Base-by-base conservation (phyloP, 164 flowering plant species). In the Piper longum region DNA sequence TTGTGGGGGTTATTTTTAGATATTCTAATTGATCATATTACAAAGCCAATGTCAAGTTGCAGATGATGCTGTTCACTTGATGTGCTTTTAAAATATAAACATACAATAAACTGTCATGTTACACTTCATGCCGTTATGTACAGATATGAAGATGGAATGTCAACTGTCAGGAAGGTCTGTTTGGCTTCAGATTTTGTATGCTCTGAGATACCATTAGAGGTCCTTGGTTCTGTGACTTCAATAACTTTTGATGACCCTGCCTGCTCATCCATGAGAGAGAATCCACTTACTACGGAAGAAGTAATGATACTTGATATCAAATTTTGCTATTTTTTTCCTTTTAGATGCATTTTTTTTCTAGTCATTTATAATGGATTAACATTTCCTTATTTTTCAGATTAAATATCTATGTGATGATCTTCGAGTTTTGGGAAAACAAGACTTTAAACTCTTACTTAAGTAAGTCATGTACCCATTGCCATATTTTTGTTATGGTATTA, bases 371-470 rank as follows among this genome's bases (percentile, higher is more conserved):
- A 8, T 11, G 43, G 64, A 12, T 26, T 67, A 17, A n/a, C 7
- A 36, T 70, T 5, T 5, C 13, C 61, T 5, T 14, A 59, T 18
- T 69, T 61, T 41, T 62, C 75, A 93, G 99, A 79, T 93, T 41
- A 88, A 81, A 75, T 57, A 68, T 59, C 85, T 88, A 7, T 90
- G 99, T 70, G 92, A 87, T 54, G 99, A 93, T 79, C 74, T 93
- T 57, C 78, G 84, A 65, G 96, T 93, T 63, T 60, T 93, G 72
- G 95, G 89, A 60, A 90, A 88, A 81, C 90, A 87, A 67, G 99
- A 93, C 70, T 93, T 93, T 79, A 93, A 84, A 80, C 82, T 84
- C 69, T 83, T 93, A 9, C 60, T 93, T 71, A 93, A 90, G 99
- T 93, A 80, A 75, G 95, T 62, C 16, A 36, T 63, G 54, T 48